Percentiles rank a stretch among this genome's conserved stretches.
Evolutionary conservation across 495 filamentous ascomycete species (phyloP).

Genomic region (Tuber aestivum): DNA sequence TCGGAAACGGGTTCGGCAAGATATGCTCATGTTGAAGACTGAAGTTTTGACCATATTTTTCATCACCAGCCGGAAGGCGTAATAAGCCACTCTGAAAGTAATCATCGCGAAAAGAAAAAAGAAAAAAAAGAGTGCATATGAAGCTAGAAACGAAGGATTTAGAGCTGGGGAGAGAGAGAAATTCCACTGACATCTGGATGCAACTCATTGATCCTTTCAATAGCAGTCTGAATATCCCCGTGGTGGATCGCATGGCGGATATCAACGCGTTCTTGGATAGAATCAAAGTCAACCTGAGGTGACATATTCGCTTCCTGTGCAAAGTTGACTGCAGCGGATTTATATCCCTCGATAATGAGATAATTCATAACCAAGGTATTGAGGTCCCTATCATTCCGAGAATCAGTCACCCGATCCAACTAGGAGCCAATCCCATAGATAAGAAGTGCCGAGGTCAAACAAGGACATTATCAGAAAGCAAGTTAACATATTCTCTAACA

Average conservation of each 20-base stretch:
- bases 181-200: conserved; percentile 72
- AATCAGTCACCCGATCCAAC: conserved; percentile 5
- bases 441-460: conserved; percentile 26
- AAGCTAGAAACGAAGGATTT: conserved; percentile 50
- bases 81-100: conserved; percentile 67
- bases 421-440: neutral
- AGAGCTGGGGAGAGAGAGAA: conserved; percentile 15
- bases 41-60: conserved; percentile 82
- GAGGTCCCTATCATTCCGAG: conserved; percentile 63
- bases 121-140: conserved; percentile 71
- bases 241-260: conserved; percentile 74
- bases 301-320: conserved; percentile 85
- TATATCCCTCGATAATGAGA: conserved; percentile 90
- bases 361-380: conserved; percentile 97
- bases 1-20: conserved; percentile 12
- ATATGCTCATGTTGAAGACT: conserved; percentile 88
- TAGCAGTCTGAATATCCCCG: conserved; percentile 77
- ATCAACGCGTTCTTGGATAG: conserved; percentile 68
- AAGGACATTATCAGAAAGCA: conserved; percentile 56
- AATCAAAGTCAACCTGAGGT: conserved; percentile 60
- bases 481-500: conserved; percentile 84
- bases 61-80: conserved; percentile 71
- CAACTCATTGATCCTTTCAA: conserved; percentile 79
- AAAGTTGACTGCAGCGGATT: conserved; percentile 87
- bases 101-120: conserved; percentile 81